Conservation (phyloP, 257 asterid species). For the Solanum tarijense region DNA sequence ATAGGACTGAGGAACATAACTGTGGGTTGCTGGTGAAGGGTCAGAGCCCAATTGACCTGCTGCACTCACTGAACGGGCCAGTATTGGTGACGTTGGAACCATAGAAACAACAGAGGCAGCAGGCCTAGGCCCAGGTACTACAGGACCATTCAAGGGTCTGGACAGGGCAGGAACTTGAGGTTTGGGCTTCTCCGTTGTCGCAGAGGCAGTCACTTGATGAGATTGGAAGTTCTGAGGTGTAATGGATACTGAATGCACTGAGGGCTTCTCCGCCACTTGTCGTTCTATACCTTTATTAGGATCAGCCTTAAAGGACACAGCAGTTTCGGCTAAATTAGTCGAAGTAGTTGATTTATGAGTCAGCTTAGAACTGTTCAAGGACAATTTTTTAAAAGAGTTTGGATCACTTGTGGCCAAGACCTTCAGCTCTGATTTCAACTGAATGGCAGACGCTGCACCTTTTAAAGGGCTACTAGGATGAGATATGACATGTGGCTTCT, state of each 20-base stretch:
- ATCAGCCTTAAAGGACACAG: conserved; percentile 23
- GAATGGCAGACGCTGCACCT: conserved; percentile 10
- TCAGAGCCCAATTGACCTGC: conserved; percentile 74
- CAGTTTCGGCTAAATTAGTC: conserved; percentile 25
- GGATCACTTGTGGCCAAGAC: conserved; percentile 17
- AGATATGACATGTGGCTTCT: conserved; percentile 16
- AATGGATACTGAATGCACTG: conserved; percentile 16
- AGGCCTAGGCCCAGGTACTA: conserved; percentile 45
- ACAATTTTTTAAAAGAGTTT: conserved; percentile 19
- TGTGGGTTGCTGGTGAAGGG: conserved; percentile 35
- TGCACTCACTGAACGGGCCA: conserved; percentile 71
- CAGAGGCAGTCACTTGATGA: conserved; percentile 14
- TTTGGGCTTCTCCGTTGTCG: conserved; percentile 30
- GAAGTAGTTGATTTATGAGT: conserved; percentile 14
- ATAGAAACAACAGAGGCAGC: conserved; percentile 36
- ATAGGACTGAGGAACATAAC: conserved; percentile 67
- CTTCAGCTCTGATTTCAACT: conserved; percentile 26
- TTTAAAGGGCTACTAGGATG: conserved; percentile 46
- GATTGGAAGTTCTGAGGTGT: conserved; percentile 21
- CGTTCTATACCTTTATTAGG: conserved; percentile 22
- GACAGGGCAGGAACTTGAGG: conserved; percentile 41
- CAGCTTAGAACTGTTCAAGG: conserved; percentile 33
- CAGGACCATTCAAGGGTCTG: conserved; percentile 82
- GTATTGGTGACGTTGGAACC: conserved; percentile 43
- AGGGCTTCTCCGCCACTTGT: conserved; percentile 24